A percentile compares a stretch with the other conserved stretches of the same genome.
Evolutionary conservation across 208 protist species (phyloP).

Genomic region (Trypanosoma scelopori): DNA sequence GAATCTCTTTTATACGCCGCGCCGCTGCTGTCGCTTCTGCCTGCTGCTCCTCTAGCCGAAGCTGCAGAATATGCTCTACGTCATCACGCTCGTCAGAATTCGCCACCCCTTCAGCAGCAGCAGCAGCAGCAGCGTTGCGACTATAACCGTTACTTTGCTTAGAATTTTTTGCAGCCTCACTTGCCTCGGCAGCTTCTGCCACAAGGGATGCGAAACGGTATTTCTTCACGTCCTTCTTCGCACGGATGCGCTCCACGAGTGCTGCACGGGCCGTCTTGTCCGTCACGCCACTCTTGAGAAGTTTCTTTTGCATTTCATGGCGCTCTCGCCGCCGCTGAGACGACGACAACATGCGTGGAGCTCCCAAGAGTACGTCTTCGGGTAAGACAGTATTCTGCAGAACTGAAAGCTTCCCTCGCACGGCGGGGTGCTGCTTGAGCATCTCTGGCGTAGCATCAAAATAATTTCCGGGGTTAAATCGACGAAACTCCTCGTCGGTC

Average conservation of each 20-base stretch:
- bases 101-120: slow-evolving; percentile 18
- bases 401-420: slow-evolving; percentile 67
- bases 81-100: slow-evolving; percentile 41
- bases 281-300: slow-evolving; percentile 36
- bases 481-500: slow-evolving; percentile 70
- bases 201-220: slow-evolving; percentile 61
- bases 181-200: slow-evolving; percentile 19
- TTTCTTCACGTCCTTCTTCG: slow-evolving; percentile 65
- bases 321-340: slow-evolving; percentile 75
- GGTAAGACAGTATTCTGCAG: slow-evolving; percentile 82
- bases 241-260: slow-evolving; percentile 43
- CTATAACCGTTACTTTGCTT: too few species aligned
- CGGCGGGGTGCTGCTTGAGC: slow-evolving; percentile 79
- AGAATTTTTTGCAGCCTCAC: slow-evolving; percentile 12
- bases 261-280: slow-evolving; percentile 35
- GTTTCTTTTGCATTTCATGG: slow-evolving; percentile 62
- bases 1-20: slow-evolving; percentile 65
- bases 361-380: slow-evolving; percentile 75
- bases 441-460: slow-evolving; percentile 87
- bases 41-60: slow-evolving; percentile 41
- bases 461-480: slow-evolving; percentile 72
- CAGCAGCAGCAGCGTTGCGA: too few species aligned
- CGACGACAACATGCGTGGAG: slow-evolving; percentile 59
- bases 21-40: slow-evolving; percentile 42
- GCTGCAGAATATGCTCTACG: slow-evolving; percentile 50